Percentiles rank a stretch among this genome's conserved stretches.
Conservation (phyloP, 1,139 yeast genomes). For the Suhomyces yuchorum region DNA sequence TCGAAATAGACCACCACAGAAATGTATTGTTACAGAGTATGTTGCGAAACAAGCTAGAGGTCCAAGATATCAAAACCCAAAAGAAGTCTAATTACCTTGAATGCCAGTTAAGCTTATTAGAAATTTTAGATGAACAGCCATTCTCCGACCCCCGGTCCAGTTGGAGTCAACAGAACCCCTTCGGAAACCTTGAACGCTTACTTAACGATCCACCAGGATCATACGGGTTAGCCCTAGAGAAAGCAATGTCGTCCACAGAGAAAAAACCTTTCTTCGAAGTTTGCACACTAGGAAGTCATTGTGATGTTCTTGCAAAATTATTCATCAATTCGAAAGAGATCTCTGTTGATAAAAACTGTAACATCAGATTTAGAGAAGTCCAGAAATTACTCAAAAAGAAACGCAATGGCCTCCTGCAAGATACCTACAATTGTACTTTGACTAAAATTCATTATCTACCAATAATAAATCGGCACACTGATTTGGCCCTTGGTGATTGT, state of each 20-base stretch:
- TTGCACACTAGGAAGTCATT: conserved; percentile 54
- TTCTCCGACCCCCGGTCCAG: background rate
- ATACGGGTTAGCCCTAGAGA: conserved; percentile 41
- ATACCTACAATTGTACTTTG: conserved; percentile 44
- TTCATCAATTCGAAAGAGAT: conserved; percentile 25
- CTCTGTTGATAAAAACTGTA: conserved; percentile 10
- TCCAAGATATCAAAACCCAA: background rate
- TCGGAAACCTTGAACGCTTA: conserved; percentile 16
- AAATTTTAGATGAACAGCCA: conserved; percentile 23
- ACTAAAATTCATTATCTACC: conserved; percentile 65
- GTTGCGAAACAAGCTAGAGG: background rate
- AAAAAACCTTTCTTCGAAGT: conserved; percentile 51
- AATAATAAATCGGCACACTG: conserved; percentile 57
- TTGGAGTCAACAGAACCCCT: conserved; percentile 11
- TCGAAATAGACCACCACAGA: background rate
- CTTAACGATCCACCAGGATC: conserved; percentile 33
- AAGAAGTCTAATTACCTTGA: background rate
- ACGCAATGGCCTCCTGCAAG: conserved; percentile 22
- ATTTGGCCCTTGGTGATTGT: conserved; percentile 79
- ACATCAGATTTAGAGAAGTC: conserved; percentile 10
- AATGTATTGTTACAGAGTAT: background rate
- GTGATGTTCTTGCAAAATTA: conserved; percentile 32
- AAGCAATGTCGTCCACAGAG: conserved; percentile 39
- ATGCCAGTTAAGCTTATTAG: background rate
- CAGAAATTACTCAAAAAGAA: conserved; percentile 18